These are phyloP conservation scores for Neotropicomus parvogracilis DNA, from an alignment of 1,284 basidiomycete species.

Conservation along the genomic window DNA sequence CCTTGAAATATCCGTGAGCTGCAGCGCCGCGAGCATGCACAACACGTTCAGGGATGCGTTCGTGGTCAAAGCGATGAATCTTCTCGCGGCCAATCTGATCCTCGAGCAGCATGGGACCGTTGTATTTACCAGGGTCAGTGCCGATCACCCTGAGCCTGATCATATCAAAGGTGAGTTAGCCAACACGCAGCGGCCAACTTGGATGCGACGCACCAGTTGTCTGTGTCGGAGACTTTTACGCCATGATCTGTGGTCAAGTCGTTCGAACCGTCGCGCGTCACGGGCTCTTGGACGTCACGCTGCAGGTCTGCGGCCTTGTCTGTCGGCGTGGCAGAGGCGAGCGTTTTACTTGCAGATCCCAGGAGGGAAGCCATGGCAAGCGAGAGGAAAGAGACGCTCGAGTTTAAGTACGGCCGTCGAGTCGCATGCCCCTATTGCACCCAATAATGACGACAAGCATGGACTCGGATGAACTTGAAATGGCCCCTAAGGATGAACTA, in stretches of 20 bases:
- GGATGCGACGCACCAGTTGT: slow-evolving; percentile 53
- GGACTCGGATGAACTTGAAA: no score
- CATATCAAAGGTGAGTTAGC: slow-evolving; percentile 1
- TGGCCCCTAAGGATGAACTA: slow-evolving; percentile 10
- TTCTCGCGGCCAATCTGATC: slow-evolving; percentile 70
- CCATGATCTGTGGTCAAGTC: slow-evolving; percentile 62
- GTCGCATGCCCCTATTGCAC: slow-evolving; percentile 11
- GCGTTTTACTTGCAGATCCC: slow-evolving; percentile 16
- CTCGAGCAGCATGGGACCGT: slow-evolving; percentile 60
- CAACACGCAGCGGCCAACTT: slow-evolving; percentile 5
- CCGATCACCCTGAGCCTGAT: slow-evolving; percentile 50
- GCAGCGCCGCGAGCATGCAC: slow-evolving; percentile 78
- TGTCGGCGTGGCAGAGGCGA: slow-evolving; percentile 9
- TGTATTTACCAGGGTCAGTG: slow-evolving; percentile 35
- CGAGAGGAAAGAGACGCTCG: not conserved
- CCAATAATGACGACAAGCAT: slow-evolving; percentile 24
- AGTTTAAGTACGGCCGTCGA: not conserved
- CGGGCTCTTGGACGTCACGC: slow-evolving; percentile 40
- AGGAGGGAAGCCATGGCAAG: slow-evolving; percentile 22
- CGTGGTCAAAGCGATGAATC: slow-evolving; percentile 76
- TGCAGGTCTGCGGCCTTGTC: slow-evolving; percentile 41
- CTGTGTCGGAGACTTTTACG: slow-evolving; percentile 55
- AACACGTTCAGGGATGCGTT: slow-evolving; percentile 79
- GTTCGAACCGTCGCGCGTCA: slow-evolving; percentile 24
- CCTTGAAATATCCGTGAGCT: slow-evolving; percentile 78